A percentile compares a stretch with the other conserved stretches of the same genome.
Evolutionary conservation across 306 rosid species (phyloP).

Genomic region (Glycyrrhiza uralensis): DNA sequence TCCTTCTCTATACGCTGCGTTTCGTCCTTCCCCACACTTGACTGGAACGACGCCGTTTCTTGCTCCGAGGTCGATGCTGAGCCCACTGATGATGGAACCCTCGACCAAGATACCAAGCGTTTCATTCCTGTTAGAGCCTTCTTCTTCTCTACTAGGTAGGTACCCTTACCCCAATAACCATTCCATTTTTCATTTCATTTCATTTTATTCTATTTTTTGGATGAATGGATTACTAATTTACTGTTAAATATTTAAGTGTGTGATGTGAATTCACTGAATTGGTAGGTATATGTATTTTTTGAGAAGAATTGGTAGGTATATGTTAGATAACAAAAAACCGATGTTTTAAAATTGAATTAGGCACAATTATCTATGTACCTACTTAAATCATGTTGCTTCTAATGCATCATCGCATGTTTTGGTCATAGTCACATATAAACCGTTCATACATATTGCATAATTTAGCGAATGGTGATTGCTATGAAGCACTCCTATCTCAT

Average conservation of each 20-base stretch:
- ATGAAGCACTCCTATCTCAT: neutral
- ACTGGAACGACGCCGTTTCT: constrained; percentile 71
- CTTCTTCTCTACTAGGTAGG: constrained; percentile 77
- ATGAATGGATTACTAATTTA: neutral
- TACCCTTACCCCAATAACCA: neutral
- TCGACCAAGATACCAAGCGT: constrained; percentile 48
- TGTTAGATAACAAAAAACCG: neutral
- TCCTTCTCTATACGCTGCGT: constrained; percentile 43
- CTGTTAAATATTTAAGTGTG: too few species aligned
- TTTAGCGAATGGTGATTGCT: neutral
- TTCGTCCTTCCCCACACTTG: constrained; percentile 54
- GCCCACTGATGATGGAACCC: neutral
- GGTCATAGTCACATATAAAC: neutral
- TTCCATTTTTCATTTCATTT: neutral
- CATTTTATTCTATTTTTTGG: neutral
- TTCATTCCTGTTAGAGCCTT: constrained; percentile 83
- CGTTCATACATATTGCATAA: neutral
- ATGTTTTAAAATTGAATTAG: neutral
- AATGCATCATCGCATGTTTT: neutral
- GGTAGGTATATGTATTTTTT: too few species aligned
- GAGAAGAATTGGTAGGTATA: too few species aligned
- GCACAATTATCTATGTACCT: neutral
- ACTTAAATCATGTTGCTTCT: neutral
- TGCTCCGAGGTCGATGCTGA: constrained; percentile 53
- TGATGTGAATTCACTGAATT: too few species aligned